phyloP scores from a whole-genome alignment of 2,329 filamentous ascomycete species.

The Fusarium ambrosium region DNA sequence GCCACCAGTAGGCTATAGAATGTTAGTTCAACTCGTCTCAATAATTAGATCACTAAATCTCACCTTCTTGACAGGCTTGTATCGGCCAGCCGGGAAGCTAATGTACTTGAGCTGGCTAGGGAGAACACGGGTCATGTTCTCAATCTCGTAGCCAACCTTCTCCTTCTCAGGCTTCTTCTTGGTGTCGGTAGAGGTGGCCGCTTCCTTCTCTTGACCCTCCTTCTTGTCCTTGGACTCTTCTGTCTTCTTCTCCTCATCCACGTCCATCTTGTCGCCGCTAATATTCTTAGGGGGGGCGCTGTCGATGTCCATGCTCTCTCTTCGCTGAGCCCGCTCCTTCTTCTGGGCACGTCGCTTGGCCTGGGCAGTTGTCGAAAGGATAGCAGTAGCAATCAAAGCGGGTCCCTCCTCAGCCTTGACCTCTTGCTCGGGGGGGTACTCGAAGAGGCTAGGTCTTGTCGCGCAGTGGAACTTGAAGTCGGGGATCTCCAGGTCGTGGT shows the following conservation, averaged over 20 bases:
- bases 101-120: slow-evolving; percentile 96
- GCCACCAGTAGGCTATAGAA: slow-evolving; percentile 84
- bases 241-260: slow-evolving; percentile 74
- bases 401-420: slow-evolving; percentile 95
- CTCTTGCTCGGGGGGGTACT: slow-evolving; percentile 97
- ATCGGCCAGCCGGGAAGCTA: slow-evolving; percentile 89
- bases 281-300: slow-evolving; percentile 71
- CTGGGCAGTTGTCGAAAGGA: slow-evolving; percentile 95
- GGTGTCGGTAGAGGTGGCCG: slow-evolving; percentile 64
- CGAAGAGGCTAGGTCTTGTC: slow-evolving; percentile 93
- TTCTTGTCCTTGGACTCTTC: slow-evolving; percentile 72
- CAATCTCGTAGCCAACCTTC: slow-evolving; percentile 94
- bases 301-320: slow-evolving; percentile 97
- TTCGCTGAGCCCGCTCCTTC: slow-evolving; percentile 89
- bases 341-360: slow-evolving; percentile 94
- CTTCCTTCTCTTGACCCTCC: slow-evolving; percentile 72
- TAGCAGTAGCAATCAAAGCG: slow-evolving; percentile 93
- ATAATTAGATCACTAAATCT: slow-evolving; percentile 39
- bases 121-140: slow-evolving; percentile 96
- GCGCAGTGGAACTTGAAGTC: slow-evolving; percentile 97
- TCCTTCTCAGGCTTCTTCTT: slow-evolving; percentile 97
- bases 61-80: slow-evolving; percentile 92
- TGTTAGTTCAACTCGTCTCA: slow-evolving; percentile 40
- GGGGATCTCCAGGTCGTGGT: slow-evolving; percentile 93
- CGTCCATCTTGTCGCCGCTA: slow-evolving; percentile 88